Evolutionary conservation across 139 green algal species (phyloP).

Genomic region (Closterium sp.): DNA sequence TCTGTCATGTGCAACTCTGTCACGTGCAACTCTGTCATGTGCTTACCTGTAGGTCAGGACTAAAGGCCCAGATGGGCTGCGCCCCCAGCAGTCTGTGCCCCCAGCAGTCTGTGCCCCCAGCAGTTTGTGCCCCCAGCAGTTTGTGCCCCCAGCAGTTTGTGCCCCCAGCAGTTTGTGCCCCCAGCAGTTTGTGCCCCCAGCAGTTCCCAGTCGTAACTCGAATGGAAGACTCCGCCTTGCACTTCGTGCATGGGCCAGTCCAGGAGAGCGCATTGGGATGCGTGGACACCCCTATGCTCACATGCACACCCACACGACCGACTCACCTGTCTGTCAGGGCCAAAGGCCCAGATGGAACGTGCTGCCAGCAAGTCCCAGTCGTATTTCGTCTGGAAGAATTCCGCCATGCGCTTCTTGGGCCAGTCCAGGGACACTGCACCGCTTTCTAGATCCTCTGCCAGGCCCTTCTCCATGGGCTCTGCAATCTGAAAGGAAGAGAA

Average conservation of each 20-base stretch:
- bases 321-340: slow-evolving; percentile 67
- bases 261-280: too few species aligned
- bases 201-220: slow-evolving; percentile 90
- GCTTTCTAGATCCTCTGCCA: slow-evolving; percentile 89
- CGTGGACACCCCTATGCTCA: neutral
- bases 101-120: neutral
- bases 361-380: slow-evolving; percentile 95
- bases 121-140: slow-evolving; percentile 47
- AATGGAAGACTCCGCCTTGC: slow-evolving; percentile 72
- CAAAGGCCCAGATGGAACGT: slow-evolving; percentile 94
- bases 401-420: slow-evolving; percentile 65
- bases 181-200: neutral
- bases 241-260: slow-evolving; percentile 72
- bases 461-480: slow-evolving; percentile 89
- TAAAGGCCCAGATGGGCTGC: slow-evolving; percentile 94
- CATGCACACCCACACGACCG: neutral
- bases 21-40: neutral
- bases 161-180: slow-evolving; percentile 71
- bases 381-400: slow-evolving; percentile 87
- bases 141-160: slow-evolving; percentile 55
- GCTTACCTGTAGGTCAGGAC: slow-evolving; percentile 69
- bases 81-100: slow-evolving; percentile 71
- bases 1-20: too few species aligned
- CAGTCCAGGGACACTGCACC: slow-evolving; percentile 70
- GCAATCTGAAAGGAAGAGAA: slow-evolving; percentile 63